Conservation (phyloP, 2,329 filamentous ascomycete genomes). For the Aspergillus udagawae region DNA sequence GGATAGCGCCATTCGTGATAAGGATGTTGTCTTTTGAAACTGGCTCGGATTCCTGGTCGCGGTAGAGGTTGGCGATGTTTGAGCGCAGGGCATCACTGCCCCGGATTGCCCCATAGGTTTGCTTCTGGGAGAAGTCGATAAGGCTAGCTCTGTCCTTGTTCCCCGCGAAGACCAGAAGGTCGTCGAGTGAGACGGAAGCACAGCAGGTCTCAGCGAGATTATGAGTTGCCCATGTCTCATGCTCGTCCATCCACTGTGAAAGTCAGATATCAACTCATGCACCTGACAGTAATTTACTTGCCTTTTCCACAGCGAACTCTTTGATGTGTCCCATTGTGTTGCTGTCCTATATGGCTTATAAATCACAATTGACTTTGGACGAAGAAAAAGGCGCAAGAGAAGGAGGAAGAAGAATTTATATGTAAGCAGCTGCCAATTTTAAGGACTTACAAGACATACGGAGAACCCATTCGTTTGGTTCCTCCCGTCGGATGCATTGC, state of each 20-base stretch:
- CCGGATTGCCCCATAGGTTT: constrained; percentile 25
- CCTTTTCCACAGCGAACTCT: not conserved
- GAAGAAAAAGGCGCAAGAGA: not conserved
- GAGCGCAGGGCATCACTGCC: constrained; percentile 22
- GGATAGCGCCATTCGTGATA: constrained; percentile 75
- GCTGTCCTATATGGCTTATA: not conserved
- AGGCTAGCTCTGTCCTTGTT: constrained; percentile 20
- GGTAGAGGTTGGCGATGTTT: constrained; percentile 36
- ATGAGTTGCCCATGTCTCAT: constrained; percentile 50
- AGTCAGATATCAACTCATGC: constrained; percentile 2
- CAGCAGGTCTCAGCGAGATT: constrained; percentile 80
- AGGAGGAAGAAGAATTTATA: not conserved
- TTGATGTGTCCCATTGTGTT: not conserved
- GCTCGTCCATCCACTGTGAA: constrained; percentile 53
- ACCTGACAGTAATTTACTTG: not conserved
- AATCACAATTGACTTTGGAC: not conserved
- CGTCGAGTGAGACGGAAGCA: constrained; percentile 67
- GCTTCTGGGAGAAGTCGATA: constrained; percentile 21
- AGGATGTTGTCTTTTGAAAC: constrained; percentile 62
- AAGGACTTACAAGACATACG: no score
- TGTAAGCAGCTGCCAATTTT: not conserved
- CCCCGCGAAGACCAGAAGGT: constrained; percentile 58
- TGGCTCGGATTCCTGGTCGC: constrained; percentile 47
- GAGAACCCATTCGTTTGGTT: not conserved
- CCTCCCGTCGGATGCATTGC: not conserved